These are phyloP conservation scores for Rhodosporidiobolus sp. DNA, from an alignment of 768 basidiomycete genomes.

Conservation along the genomic window DNA sequence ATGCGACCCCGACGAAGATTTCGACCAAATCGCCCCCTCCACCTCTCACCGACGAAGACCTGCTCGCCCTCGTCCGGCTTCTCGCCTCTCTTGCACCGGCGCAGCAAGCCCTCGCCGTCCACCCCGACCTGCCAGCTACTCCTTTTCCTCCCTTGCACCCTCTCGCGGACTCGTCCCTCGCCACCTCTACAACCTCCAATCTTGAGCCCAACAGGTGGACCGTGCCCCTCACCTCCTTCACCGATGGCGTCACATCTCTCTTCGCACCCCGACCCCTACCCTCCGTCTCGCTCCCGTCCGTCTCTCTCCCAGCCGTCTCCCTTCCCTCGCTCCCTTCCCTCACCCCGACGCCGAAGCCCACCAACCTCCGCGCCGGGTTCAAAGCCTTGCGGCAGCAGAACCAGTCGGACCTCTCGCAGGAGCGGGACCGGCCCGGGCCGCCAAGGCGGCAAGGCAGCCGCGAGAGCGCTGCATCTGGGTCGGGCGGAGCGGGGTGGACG, in stretches of 20 bases:
- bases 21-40: conserved; percentile 3
- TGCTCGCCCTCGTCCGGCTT: conserved; percentile 19
- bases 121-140: neutral
- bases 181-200: neutral
- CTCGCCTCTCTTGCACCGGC: neutral
- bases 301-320: neutral
- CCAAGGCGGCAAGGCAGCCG: neutral
- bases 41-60: conserved; percentile 6
- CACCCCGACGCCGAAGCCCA: neutral
- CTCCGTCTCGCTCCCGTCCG: neutral
- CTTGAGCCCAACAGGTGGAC: neutral
- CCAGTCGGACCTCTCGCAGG: neutral
- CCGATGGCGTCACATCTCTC: neutral
- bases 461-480: no score
- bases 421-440: neutral
- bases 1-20: neutral
- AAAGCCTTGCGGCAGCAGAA: neutral
- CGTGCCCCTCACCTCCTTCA: neutral
- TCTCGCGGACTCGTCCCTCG: neutral
- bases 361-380: neutral
- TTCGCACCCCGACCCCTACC: neutral
- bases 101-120: neutral
- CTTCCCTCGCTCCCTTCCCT: neutral
- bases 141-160: neutral
- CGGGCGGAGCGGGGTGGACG: neutral